Percentiles rank a stretch among this genome's conserved stretches.
Conservation (phyloP, 1,139 yeast species). For the Geotrichum aggregatum region DNA sequence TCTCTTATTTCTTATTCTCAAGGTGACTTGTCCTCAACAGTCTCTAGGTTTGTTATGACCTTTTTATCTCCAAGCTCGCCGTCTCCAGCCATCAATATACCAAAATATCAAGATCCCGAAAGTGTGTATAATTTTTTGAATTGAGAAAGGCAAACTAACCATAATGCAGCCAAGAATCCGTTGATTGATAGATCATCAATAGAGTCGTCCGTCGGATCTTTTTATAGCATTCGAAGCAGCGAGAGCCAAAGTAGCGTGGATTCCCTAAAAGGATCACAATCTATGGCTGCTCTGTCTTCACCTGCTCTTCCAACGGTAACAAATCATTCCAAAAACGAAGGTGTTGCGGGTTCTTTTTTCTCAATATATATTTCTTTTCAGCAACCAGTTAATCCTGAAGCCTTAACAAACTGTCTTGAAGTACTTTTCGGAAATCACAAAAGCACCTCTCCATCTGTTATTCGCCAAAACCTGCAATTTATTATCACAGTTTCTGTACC, state of each 20-base stretch:
- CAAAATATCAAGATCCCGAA: constrained; percentile 1
- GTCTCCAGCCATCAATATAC: constrained; percentile 9
- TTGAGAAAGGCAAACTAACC: constrained; percentile 2
- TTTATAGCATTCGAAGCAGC: constrained; percentile 5
- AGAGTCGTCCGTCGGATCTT: constrained; percentile 4
- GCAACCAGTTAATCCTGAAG: constrained; percentile 16
- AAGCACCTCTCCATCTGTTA: constrained; percentile 14
- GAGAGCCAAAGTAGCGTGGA: constrained; percentile 13
- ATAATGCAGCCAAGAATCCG: neutral
- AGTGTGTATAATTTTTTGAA: neutral
- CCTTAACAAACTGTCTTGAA: constrained; percentile 19
- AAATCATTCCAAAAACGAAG: constrained; percentile 20
- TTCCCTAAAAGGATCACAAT: neutral
- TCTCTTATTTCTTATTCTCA: neutral
- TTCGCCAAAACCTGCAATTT: constrained; percentile 20
- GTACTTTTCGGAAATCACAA: constrained; percentile 25
- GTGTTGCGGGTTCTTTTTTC: constrained; percentile 22
- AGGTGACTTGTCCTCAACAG: neutral
- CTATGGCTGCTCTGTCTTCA: constrained; percentile 3
- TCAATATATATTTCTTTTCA: constrained; percentile 18
- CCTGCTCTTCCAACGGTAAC: constrained; percentile 15
- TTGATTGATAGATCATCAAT: constrained; percentile 4
- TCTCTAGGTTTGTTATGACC: constrained; percentile 9
- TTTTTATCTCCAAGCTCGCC: constrained; percentile 5
- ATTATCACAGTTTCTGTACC: constrained; percentile 26